Evolutionary conservation across 169 alveolate genomes (phyloP).

Genomic region (Cryptosporidium felis): DNA sequence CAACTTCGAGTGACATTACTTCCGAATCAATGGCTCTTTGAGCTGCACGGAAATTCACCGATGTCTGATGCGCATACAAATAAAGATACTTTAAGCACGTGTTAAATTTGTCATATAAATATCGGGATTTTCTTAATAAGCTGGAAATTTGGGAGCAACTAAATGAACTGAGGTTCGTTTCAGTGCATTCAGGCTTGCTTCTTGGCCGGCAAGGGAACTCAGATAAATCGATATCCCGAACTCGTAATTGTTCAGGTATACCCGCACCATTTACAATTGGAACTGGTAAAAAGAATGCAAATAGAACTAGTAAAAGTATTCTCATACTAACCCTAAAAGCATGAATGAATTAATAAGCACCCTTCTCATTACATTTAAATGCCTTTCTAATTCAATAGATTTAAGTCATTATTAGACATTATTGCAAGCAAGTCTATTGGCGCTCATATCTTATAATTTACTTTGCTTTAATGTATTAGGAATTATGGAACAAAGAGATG

Average conservation of each 20-base stretch:
- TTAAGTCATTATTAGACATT: neutral
- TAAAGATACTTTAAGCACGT: neutral
- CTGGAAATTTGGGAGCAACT: neutral
- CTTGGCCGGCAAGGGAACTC: neutral
- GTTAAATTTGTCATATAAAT: neutral
- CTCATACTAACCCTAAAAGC: neutral
- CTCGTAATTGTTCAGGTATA: neutral
- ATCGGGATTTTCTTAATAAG: neutral
- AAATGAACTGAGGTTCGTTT: neutral
- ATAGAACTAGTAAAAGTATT: constrained; percentile 11
- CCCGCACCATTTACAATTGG: neutral
- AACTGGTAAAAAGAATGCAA: neutral
- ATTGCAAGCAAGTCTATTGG: neutral
- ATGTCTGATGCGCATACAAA: neutral
- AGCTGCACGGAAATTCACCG: neutral
- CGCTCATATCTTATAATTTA: constrained; percentile 21
- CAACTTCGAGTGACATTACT: neutral
- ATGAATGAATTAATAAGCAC: neutral
- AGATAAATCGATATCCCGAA: no score
- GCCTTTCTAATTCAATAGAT: neutral
- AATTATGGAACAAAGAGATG: no score
- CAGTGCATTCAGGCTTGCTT: neutral
- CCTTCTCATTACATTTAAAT: neutral
- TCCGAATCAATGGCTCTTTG: neutral
- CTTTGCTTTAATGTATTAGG: no score